A percentile compares a stretch with the other conserved stretches of the same genome.
phyloP scores from a whole-genome alignment of 768 basidiomycete genomes.

The Wakefieldia striispora region DNA sequence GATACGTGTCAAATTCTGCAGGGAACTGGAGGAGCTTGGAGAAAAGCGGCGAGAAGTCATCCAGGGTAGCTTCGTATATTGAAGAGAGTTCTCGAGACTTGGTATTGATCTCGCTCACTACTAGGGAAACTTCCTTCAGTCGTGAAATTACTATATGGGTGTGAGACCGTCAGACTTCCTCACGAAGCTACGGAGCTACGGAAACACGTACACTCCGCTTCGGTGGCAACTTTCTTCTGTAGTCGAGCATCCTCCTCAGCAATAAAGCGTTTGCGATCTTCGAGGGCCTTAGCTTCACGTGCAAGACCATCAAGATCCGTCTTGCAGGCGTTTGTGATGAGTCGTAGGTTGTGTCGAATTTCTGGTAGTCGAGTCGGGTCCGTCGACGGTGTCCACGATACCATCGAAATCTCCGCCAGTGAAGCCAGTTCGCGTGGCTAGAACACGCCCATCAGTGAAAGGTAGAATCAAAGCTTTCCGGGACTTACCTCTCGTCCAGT shows the following conservation, averaged over 20 bases:
- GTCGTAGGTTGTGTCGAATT: conserved; percentile 91
- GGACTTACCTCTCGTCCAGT: conserved; percentile 82
- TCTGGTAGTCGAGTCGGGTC: conserved; percentile 92
- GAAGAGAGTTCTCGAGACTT: conserved; percentile 64
- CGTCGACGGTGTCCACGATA: conserved; percentile 81
- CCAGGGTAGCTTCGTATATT: conserved; percentile 68
- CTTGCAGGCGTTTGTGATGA: conserved; percentile 82
- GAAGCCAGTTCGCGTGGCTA: conserved; percentile 88
- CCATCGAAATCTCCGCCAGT: conserved; percentile 70
- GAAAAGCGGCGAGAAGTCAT: conserved; percentile 70
- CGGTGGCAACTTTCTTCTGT: conserved; percentile 65
- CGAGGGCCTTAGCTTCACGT: conserved; percentile 80
- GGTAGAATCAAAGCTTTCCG: neutral
- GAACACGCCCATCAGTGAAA: conserved; percentile 10
- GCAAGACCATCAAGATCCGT: conserved; percentile 86
- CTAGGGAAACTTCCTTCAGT: conserved; percentile 71
- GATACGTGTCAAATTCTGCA: conserved; percentile 72
- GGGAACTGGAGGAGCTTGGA: conserved; percentile 71
- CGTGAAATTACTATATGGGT: conserved; percentile 63
- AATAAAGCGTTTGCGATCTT: conserved; percentile 75
- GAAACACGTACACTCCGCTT: conserved; percentile 64
- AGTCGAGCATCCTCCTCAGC: conserved; percentile 68
- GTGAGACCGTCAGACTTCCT: conserved; percentile 2
- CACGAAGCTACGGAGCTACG: neutral
- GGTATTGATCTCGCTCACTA: conserved; percentile 67